These are phyloP conservation scores for Magnolia changhungtana DNA, from an alignment of 164 flowering plant genomes.

Conservation along the genomic window DNA sequence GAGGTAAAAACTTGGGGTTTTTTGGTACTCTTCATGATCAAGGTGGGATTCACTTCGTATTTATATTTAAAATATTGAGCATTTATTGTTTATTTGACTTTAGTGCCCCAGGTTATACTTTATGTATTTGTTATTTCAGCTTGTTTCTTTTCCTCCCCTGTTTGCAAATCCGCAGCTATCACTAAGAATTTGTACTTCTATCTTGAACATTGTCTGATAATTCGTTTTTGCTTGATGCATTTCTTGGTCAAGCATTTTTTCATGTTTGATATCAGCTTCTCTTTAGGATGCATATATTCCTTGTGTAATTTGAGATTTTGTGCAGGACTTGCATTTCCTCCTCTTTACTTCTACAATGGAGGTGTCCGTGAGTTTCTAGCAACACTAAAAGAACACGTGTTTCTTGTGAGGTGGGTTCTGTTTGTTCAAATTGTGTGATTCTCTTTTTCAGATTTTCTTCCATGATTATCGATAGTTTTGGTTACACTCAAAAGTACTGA, in stretches of 20 bases:
- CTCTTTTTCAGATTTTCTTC: neutral
- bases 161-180: neutral
- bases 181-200: neutral
- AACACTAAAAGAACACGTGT: constrained; percentile 73
- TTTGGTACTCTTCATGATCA: too few species aligned
- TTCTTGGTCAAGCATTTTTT: neutral
- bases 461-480: neutral
- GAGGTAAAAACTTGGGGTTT: neutral
- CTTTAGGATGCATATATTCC: constrained; percentile 2
- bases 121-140: neutral
- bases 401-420: constrained; percentile 68
- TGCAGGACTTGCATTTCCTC: constrained; percentile 94
- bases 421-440: neutral
- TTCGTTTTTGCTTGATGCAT: neutral
- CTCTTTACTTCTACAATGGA: constrained; percentile 96
- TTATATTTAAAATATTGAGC: too few species aligned
- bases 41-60: too few species aligned
- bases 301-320: constrained; percentile 7
- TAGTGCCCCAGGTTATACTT: neutral
- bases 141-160: neutral
- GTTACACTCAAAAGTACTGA: neutral
- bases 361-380: constrained; percentile 93
- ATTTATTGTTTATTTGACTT: too few species aligned
- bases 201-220: neutral
- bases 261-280: neutral